These are phyloP conservation scores for Amanita molliuscula DNA, from an alignment of 768 basidiomycete species.

Conservation along the genomic window DNA sequence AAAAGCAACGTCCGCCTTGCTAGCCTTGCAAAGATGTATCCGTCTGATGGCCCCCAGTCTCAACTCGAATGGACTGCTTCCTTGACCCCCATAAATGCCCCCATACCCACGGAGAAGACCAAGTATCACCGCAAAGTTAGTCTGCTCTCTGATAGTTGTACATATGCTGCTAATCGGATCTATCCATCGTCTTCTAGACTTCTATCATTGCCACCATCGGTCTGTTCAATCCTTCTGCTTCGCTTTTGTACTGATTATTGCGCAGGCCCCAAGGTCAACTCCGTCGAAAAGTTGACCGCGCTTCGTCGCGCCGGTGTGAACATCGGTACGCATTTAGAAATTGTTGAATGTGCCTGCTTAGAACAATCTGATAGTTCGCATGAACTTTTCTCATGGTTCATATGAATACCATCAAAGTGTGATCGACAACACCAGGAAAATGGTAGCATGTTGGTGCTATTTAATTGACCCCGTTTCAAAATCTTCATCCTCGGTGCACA, in stretches of 20 bases:
- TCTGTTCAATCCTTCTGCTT: conserved; percentile 20
- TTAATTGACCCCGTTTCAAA: neutral
- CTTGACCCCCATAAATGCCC: conserved; percentile 63
- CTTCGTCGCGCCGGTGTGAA: conserved; percentile 92
- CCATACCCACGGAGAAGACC: conserved; percentile 64
- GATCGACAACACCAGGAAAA: conserved; percentile 91
- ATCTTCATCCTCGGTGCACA: conserved; percentile 15
- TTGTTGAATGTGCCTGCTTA: conserved; percentile 5
- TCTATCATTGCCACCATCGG: conserved; percentile 99
- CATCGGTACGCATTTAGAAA: conserved; percentile 58
- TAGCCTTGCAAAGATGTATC: conserved; percentile 33
- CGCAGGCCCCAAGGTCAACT: conserved; percentile 89
- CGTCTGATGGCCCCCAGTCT: conserved; percentile 52
- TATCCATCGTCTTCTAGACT: conserved; percentile 45
- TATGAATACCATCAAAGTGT: conserved; percentile 99
- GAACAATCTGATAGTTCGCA: conserved; percentile 62
- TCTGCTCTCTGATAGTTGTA: conserved; percentile 6
- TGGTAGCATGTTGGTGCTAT: conserved; percentile 54
- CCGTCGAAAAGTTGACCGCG: conserved; percentile 75
- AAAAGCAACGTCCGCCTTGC: conserved; percentile 4
- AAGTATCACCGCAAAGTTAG: conserved; percentile 87
- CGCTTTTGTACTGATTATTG: conserved; percentile 1
- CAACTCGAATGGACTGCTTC: conserved; percentile 91
- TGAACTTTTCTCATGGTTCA: conserved; percentile 99
- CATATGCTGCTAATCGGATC: conserved; percentile 6